These are phyloP conservation scores for Cytospora schulzeri DNA, from an alignment of 2,329 filamentous ascomycete genomes.

Conservation along the genomic window DNA sequence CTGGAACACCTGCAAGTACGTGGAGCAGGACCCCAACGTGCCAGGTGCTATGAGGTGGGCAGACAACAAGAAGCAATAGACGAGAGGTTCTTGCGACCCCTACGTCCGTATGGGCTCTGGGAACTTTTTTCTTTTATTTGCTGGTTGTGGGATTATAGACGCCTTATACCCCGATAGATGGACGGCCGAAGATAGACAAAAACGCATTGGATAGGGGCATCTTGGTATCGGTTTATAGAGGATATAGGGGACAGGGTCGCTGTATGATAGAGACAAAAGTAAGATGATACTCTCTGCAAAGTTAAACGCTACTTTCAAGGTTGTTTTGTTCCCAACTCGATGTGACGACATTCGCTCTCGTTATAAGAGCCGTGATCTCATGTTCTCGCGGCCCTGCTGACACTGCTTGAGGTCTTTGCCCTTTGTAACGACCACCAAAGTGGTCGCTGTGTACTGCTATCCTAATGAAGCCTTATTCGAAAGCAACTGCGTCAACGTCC, in stretches of 20 bases:
- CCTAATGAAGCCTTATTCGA: too few relatives aligned
- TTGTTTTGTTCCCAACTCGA: neutral
- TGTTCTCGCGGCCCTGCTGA: neutral
- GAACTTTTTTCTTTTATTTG: neutral
- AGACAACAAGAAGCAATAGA: constrained; percentile 30
- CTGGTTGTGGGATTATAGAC: neutral
- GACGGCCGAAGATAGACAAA: neutral
- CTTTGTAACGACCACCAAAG: too few relatives aligned
- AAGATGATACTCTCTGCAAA: neutral
- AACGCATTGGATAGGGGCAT: neutral
- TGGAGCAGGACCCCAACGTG: constrained; percentile 43
- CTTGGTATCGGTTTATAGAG: neutral
- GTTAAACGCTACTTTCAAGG: neutral
- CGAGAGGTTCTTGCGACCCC: neutral
- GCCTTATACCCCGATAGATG: neutral
- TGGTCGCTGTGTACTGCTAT: too few relatives aligned
- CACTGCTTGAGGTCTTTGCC: neutral
- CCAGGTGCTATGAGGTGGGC: constrained; percentile 43
- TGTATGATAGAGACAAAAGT: neutral
- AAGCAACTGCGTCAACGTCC: too few relatives aligned
- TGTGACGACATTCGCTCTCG: too few relatives aligned
- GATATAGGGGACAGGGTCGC: neutral
- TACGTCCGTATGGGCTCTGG: neutral
- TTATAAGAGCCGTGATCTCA: neutral
- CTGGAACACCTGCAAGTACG: constrained; percentile 51